phyloP scores from a whole-genome alignment of 2,329 filamentous ascomycete genomes.

The Neofusicoccum sp. region DNA sequence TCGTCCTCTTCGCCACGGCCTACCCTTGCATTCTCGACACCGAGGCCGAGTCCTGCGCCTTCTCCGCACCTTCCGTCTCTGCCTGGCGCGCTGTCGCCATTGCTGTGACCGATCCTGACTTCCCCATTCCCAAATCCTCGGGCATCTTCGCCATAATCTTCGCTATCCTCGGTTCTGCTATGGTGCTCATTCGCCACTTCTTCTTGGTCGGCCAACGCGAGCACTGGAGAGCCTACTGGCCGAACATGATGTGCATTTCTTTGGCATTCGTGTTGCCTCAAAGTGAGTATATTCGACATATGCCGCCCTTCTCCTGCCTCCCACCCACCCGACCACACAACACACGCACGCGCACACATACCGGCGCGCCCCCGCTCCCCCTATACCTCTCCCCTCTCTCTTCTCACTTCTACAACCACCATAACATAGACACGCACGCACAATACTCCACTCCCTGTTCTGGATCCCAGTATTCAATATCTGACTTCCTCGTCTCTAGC shows the following conservation, averaged over 20 bases:
- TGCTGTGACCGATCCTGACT: slow-evolving; percentile 57
- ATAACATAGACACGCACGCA: no score
- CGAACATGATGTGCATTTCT: slow-evolving; percentile 62
- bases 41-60: slow-evolving; percentile 53
- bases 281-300: slow-evolving; percentile 25
- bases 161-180: slow-evolving; percentile 50
- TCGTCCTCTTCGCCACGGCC: slow-evolving; percentile 65
- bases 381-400: not conserved
- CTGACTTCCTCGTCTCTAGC: slow-evolving; percentile 22
- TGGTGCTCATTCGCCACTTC: slow-evolving; percentile 57
- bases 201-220: slow-evolving; percentile 53
- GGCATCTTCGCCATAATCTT: slow-evolving; percentile 60
- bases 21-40: slow-evolving; percentile 65
- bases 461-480: not conserved
- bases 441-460: no score
- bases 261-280: slow-evolving; percentile 59
- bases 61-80: slow-evolving; percentile 61
- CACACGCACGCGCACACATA: not conserved
- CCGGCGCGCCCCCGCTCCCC: not conserved
- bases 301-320: not conserved
- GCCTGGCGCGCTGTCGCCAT: slow-evolving; percentile 66
- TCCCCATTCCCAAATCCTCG: slow-evolving; percentile 55
- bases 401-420: not conserved
- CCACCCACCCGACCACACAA: not conserved
- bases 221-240: slow-evolving; percentile 56